Evolutionary conservation across 2,329 filamentous ascomycete species (phyloP).

Genomic region (Penicillium oxalicum): DNA sequence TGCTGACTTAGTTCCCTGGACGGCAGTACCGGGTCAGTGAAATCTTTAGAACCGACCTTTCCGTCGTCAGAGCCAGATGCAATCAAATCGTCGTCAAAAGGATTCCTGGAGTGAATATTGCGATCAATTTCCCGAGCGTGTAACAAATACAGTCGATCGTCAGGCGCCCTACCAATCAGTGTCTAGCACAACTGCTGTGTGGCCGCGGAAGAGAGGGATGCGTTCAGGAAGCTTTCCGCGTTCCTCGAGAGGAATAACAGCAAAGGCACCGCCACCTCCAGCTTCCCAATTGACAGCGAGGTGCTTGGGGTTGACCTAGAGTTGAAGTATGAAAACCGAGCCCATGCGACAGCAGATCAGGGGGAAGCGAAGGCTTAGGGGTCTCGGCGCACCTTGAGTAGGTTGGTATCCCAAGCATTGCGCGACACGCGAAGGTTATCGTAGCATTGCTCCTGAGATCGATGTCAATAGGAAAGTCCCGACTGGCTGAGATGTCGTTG

Average conservation of each 20-base stretch:
- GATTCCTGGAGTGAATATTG: slow-evolving; percentile 57
- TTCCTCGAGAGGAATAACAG: slow-evolving; percentile 86
- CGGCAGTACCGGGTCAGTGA: background rate
- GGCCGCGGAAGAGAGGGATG: slow-evolving; percentile 90
- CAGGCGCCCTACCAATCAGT: slow-evolving; percentile 72
- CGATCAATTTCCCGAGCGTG: no score
- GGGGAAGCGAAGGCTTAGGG: slow-evolving; percentile 21
- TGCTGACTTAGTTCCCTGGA: slow-evolving; percentile 7
- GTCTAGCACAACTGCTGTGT: slow-evolving; percentile 91
- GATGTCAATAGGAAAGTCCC: slow-evolving; percentile 5
- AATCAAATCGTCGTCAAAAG: slow-evolving; percentile 89
- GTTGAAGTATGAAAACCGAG: slow-evolving; percentile 17
- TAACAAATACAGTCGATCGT: background rate
- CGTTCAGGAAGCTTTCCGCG: slow-evolving; percentile 85
- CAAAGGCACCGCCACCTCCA: slow-evolving; percentile 91
- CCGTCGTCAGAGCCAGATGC: slow-evolving; percentile 94
- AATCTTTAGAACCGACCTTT: slow-evolving; percentile 50
- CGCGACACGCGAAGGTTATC: slow-evolving; percentile 95
- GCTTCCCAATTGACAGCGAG: slow-evolving; percentile 98
- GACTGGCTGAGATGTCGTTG: background rate
- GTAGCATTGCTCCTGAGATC: slow-evolving; percentile 77
- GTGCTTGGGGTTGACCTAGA: slow-evolving; percentile 87
- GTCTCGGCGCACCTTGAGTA: slow-evolving; percentile 70
- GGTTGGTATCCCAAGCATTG: slow-evolving; percentile 99
- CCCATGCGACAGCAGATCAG: slow-evolving; percentile 18